A percentile compares a stretch with the other conserved stretches of the same genome.
Evolutionary conservation across 78 protist genomes (phyloP).

Genomic region (Chrysochromulina parva): DNA sequence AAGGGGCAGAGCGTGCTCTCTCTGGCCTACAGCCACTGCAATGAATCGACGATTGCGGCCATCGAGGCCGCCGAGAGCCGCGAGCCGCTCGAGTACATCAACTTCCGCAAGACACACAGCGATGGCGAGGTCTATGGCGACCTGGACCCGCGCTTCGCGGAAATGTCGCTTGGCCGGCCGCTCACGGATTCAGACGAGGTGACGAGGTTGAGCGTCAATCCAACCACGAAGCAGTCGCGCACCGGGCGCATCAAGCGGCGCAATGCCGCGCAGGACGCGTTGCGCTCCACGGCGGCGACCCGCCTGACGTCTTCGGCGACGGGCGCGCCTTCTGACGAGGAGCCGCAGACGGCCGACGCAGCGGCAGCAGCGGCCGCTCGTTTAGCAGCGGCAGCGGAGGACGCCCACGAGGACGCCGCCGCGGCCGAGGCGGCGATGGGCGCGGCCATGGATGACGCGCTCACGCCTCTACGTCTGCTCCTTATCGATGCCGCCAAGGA

Average conservation of each 20-base stretch:
- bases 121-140: conserved; percentile 3
- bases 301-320: too few relatives aligned
- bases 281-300: too few relatives aligned
- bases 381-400: too few relatives aligned
- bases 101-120: not conserved
- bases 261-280: not conserved
- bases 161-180: too few relatives aligned
- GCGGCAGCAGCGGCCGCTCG: too few relatives aligned
- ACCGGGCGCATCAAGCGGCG: not conserved
- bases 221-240: not conserved
- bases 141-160: not conserved
- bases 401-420: too few relatives aligned
- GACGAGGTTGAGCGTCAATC: not conserved
- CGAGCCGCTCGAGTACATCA: not conserved
- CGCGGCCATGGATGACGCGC: too few relatives aligned
- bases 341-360: too few relatives aligned
- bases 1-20: not conserved
- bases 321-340: too few relatives aligned
- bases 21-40: not conserved
- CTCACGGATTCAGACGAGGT: not conserved
- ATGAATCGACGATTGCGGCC: not conserved
- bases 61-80: not conserved
- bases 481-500: too few relatives aligned
- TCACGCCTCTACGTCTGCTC: too few relatives aligned
- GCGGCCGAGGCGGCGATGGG: too few relatives aligned